Evolutionary conservation across 1,284 basidiomycete genomes (phyloP).

Genomic region (Paramarasmius palmivorus): DNA sequence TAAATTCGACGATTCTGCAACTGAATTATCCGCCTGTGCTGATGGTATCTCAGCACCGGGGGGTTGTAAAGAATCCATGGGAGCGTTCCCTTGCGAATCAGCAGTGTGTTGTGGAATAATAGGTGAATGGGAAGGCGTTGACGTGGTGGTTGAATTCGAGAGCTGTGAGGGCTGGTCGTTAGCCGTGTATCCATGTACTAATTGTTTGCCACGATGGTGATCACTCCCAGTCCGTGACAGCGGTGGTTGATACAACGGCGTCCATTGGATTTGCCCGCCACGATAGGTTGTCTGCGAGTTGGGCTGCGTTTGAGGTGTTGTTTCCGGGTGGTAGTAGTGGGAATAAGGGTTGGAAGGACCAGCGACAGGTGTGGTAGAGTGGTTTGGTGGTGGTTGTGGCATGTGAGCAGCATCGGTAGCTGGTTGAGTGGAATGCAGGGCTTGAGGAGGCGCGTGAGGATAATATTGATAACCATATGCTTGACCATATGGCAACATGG

Average conservation of each 20-base stretch:
- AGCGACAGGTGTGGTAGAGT: neutral
- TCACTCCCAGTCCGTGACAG: too few species aligned
- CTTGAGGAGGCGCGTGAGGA: neutral
- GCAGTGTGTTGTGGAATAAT: too few species aligned
- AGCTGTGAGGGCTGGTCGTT: too few species aligned
- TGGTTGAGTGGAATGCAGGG: neutral
- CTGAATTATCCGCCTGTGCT: too few species aligned
- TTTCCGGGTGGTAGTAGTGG: too few species aligned
- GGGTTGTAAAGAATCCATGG: constrained; percentile 1
- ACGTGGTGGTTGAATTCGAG: too few species aligned
- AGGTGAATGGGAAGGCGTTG: too few species aligned
- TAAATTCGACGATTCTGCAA: neutral
- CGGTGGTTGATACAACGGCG: neutral
- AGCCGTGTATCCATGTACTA: too few species aligned
- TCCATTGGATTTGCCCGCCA: neutral
- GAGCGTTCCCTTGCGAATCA: neutral
- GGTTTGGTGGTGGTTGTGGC: neutral
- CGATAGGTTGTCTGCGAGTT: neutral
- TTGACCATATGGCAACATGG: neutral
- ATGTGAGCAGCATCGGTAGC: neutral
- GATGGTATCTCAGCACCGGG: neutral
- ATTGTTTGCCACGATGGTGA: too few species aligned
- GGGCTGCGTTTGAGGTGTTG: neutral
- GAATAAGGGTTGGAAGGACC: neutral
- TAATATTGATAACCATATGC: neutral